Evolutionary conservation across 2,329 filamentous ascomycete species (phyloP).

Genomic region (Colletotrichum lindemuthianum): DNA sequence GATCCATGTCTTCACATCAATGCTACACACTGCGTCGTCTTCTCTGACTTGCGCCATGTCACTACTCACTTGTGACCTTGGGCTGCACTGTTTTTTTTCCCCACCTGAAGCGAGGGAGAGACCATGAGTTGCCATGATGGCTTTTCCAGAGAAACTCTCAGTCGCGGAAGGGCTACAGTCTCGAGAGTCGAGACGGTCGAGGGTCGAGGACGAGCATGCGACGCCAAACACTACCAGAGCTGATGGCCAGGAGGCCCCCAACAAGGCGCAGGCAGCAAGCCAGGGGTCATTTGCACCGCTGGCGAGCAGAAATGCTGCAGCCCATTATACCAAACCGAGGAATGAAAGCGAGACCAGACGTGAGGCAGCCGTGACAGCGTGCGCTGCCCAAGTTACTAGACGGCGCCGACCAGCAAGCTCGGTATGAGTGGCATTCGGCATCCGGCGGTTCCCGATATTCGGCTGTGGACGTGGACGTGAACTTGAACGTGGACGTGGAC

Average conservation of each 20-base stretch:
- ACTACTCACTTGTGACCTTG: no score
- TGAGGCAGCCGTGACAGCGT: no score
- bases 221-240: slow-evolving; percentile 33
- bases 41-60: no score
- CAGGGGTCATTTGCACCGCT: background rate
- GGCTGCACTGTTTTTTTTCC: no score
- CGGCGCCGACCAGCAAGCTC: background rate
- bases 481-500: slow-evolving; percentile 34
- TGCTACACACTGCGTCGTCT: no score
- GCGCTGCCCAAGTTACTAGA: no score
- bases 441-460: background rate
- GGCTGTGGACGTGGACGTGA: slow-evolving; percentile 36
- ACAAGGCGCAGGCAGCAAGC: slow-evolving; percentile 6
- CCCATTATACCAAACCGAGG: slow-evolving; percentile 3
- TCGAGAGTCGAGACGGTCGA: no score
- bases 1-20: background rate
- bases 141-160: slow-evolving; percentile 2
- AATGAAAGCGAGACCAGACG: background rate
- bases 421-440: background rate
- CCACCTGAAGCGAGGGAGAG: background rate
- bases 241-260: background rate
- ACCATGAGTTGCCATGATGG: slow-evolving; percentile 4
- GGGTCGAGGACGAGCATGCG: slow-evolving; percentile 37
- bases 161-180: background rate
- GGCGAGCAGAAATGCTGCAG: background rate